These are phyloP conservation scores for Aspergillus saccharolyticus DNA, from an alignment of 495 filamentous ascomycete genomes.

Conservation along the genomic window DNA sequence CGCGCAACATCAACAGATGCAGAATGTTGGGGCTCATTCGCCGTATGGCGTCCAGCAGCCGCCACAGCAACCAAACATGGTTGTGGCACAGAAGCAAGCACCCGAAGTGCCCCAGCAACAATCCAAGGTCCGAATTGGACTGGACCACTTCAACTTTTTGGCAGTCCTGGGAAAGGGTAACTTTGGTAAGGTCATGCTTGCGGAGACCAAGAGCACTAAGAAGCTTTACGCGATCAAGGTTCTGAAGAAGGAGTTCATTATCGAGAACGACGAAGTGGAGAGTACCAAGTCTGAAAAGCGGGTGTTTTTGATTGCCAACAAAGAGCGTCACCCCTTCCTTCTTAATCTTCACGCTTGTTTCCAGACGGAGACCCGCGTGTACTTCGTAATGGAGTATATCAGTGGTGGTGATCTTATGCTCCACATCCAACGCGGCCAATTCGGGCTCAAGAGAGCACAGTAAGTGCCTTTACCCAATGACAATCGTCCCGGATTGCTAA, in stretches of 20 bases:
- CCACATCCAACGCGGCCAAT: constrained; percentile 95
- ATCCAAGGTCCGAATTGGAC: constrained; percentile 73
- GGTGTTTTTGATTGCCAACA: constrained; percentile 95
- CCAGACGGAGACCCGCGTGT: constrained; percentile 97
- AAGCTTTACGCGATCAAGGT: constrained; percentile 98
- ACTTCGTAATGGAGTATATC: constrained; percentile 99
- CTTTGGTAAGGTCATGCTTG: constrained; percentile 99
- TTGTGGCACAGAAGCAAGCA: constrained; percentile 23
- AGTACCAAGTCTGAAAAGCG: constrained; percentile 97
- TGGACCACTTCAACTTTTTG: constrained; percentile 99
- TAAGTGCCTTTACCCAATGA: constrained; percentile 43
- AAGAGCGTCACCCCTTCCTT: constrained; percentile 95
- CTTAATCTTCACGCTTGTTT: constrained; percentile 96
- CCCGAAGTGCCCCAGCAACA: constrained; percentile 53
- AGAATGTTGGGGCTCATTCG: constrained; percentile 15
- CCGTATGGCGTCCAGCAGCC: constrained; percentile 23
- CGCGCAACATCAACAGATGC: constrained; percentile 28
- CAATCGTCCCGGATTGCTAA: too few relatives aligned
- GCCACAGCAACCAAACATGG: constrained; percentile 41
- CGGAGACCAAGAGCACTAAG: constrained; percentile 87
- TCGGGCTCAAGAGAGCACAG: constrained; percentile 94
- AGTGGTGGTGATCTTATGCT: constrained; percentile 98
- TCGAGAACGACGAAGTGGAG: constrained; percentile 99
- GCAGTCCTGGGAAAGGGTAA: constrained; percentile 98
- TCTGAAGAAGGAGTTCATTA: constrained; percentile 99